Percentiles rank a stretch among this genome's conserved stretches.
phyloP scores from a whole-genome alignment of 345 rosid genomes.

The Aethionema arabicum region DNA sequence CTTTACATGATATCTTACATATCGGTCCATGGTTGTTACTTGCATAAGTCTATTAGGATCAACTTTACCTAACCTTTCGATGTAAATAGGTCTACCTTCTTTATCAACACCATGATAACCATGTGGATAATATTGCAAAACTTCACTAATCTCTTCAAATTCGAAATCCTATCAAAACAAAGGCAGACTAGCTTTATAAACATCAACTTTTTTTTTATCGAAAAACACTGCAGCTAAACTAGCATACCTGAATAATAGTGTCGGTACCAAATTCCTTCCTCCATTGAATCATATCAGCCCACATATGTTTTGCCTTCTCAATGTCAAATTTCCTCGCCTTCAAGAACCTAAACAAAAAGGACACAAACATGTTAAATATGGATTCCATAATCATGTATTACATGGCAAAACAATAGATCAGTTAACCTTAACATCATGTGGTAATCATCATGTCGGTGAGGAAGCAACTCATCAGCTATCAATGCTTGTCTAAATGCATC shows the following conservation, averaged over 20 bases:
- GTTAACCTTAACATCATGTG: constrained; percentile 89
- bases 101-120: constrained; percentile 96
- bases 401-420: background rate
- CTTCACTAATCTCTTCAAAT: constrained; percentile 75
- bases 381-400: background rate
- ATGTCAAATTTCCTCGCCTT: constrained; percentile 92
- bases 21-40: constrained; percentile 85
- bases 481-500: constrained; percentile 83
- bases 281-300: constrained; percentile 99
- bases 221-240: background rate
- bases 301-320: constrained; percentile 93
- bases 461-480: constrained; percentile 79
- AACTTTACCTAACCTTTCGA: constrained; percentile 91
- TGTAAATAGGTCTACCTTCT: constrained; percentile 90
- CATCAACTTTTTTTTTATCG: background rate
- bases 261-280: constrained; percentile 89
- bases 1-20: constrained; percentile 84
- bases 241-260: constrained; percentile 67
- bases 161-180: constrained; percentile 69
- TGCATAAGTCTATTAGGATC: constrained; percentile 92
- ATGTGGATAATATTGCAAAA: constrained; percentile 78
- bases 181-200: constrained; percentile 19
- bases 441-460: constrained; percentile 73
- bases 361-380: background rate
- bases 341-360: constrained; percentile 52